A percentile compares a stretch with the other conserved stretches of the same genome.
These are phyloP conservation scores for Eucalyptus sideroxylon DNA, from an alignment of 345 rosid genomes.

Conservation along the genomic window DNA sequence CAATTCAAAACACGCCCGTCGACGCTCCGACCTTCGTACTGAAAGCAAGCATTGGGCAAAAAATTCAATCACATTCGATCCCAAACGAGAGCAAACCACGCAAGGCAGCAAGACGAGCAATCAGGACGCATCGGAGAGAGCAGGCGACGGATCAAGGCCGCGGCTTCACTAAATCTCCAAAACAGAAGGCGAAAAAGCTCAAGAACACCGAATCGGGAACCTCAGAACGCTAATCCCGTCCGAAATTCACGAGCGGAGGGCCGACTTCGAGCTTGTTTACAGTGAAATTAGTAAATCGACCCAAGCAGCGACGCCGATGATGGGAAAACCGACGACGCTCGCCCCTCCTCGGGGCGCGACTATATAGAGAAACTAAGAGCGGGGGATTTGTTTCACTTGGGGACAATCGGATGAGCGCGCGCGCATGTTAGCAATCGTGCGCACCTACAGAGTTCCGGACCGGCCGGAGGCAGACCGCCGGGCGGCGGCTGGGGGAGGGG, in stretches of 20 bases:
- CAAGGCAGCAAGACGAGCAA: not conserved
- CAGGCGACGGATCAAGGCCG: slow-evolving; percentile 46
- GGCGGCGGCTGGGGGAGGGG: not conserved
- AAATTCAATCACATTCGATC: slow-evolving; percentile 1
- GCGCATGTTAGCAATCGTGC: slow-evolving; percentile 36
- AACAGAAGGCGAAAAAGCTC: slow-evolving; percentile 27
- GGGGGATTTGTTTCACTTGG: not conserved
- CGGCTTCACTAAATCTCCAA: not conserved
- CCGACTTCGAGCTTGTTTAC: not conserved
- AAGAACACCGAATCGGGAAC: slow-evolving; percentile 12
- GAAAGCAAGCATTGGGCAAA: not conserved
- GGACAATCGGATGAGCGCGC: slow-evolving; percentile 1
- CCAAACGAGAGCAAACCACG: not conserved
- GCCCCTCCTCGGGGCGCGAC: slow-evolving; percentile 1
- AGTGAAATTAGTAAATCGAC: slow-evolving; percentile 1
- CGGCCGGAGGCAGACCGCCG: slow-evolving; percentile 27
- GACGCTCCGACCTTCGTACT: not conserved
- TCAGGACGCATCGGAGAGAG: slow-evolving; percentile 4
- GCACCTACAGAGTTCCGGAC: slow-evolving; percentile 17
- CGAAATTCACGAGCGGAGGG: slow-evolving; percentile 4
- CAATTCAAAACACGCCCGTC: not conserved
- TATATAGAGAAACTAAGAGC: not conserved
- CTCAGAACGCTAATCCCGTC: slow-evolving; percentile 4
- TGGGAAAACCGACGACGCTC: slow-evolving; percentile 3
- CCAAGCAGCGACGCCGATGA: slow-evolving; percentile 3